These are phyloP conservation scores for Boletus reticulatus DNA, from an alignment of 768 basidiomycete genomes.

Conservation along the genomic window DNA sequence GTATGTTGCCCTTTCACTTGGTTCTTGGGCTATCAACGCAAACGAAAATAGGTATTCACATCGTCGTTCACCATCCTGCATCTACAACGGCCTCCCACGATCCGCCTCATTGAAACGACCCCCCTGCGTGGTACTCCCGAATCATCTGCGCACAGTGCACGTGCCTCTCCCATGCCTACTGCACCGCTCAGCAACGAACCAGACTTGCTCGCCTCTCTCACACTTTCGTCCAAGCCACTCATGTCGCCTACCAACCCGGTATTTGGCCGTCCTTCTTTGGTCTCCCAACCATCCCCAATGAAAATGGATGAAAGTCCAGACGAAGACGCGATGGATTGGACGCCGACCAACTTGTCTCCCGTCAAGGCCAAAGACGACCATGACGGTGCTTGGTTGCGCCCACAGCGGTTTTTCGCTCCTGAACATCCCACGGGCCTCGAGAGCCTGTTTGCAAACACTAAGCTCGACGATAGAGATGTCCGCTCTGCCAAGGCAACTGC, in stretches of 20 bases:
- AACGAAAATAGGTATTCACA: constrained; percentile 43
- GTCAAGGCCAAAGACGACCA: constrained; percentile 27
- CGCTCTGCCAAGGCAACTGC: background rate
- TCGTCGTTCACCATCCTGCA: constrained; percentile 55
- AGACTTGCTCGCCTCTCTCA: constrained; percentile 61
- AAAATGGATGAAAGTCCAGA: constrained; percentile 29
- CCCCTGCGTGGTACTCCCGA: constrained; percentile 44
- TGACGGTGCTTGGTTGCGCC: constrained; percentile 55
- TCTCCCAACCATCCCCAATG: constrained; percentile 25
- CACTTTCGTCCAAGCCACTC: constrained; percentile 64
- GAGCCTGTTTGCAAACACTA: constrained; percentile 60
- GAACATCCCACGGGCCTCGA: constrained; percentile 79
- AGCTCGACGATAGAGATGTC: constrained; percentile 44
- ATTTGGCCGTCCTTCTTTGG: constrained; percentile 70
- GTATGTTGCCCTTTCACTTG: constrained; percentile 39
- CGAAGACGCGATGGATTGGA: constrained; percentile 65
- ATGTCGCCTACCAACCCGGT: constrained; percentile 49
- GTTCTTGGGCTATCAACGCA: background rate
- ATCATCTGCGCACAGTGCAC: constrained; percentile 16
- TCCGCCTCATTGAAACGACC: constrained; percentile 64
- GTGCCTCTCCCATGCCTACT: constrained; percentile 27
- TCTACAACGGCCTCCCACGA: constrained; percentile 65
- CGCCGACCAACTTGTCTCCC: constrained; percentile 45
- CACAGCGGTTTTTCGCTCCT: constrained; percentile 74
- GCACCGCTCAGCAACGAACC: constrained; percentile 37